phyloP scores from a whole-genome alignment of 1,284 basidiomycete species.

The Papiliotrema terrestris region DNA sequence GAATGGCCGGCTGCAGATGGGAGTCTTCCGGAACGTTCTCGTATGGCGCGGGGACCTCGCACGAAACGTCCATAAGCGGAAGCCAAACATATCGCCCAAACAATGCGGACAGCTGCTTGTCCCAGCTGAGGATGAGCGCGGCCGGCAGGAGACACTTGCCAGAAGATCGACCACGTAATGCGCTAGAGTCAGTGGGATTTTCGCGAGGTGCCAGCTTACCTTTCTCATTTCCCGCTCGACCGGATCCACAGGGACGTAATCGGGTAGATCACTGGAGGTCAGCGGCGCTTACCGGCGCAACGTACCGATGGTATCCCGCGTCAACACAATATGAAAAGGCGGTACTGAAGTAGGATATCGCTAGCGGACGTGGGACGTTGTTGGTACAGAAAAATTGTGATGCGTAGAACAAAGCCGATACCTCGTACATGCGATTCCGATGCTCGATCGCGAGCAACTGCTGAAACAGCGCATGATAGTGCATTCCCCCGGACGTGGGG shows the following conservation, averaged over 20 bases:
- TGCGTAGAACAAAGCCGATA: conserved; percentile 1
- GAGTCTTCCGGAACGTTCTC: conserved; percentile 1
- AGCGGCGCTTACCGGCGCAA: neutral
- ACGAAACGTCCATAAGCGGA: conserved; percentile 1
- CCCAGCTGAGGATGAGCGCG: neutral
- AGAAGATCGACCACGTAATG: conserved; percentile 1
- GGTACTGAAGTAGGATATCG: conserved; percentile 4
- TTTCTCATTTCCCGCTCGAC: conserved; percentile 3
- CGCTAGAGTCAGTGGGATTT: neutral
- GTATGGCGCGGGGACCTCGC: conserved; percentile 1
- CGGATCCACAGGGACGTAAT: neutral
- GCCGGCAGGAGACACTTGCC: neutral
- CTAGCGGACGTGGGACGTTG: neutral
- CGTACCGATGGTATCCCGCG: conserved; percentile 2
- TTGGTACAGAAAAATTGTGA: conserved; percentile 4
- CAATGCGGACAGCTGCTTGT: conserved; percentile 1
- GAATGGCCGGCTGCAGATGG: conserved; percentile 2
- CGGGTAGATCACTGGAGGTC: neutral
- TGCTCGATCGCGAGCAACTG: conserved; percentile 1
- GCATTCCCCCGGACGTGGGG: conserved; percentile 1
- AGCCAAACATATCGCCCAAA: conserved; percentile 4
- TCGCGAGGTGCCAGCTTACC: neutral
- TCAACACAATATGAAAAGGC: conserved; percentile 3
- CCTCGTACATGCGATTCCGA: conserved; percentile 2
- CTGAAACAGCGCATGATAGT: conserved; percentile 3